Evolutionary conservation across 176 grass and related monocot species (phyloP).

Genomic region (Phoenix roebelenii): DNA sequence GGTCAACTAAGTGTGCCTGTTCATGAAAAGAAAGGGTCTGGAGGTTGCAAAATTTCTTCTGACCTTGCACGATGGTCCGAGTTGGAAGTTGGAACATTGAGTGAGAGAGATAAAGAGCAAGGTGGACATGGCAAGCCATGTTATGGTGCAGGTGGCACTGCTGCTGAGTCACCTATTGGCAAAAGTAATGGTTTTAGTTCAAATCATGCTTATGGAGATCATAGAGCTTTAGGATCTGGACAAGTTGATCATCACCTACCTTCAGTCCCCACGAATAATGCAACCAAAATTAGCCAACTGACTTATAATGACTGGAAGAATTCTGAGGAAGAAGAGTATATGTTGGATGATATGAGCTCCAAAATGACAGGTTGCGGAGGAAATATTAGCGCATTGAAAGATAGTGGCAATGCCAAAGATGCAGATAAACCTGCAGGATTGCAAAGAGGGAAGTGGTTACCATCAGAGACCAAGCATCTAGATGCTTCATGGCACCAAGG

Average conservation of each 20-base stretch:
- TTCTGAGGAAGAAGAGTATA: constrained; percentile 95
- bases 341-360: constrained; percentile 70
- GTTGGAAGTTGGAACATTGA: constrained; percentile 34
- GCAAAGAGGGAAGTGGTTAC: constrained; percentile 43
- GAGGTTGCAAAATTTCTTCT: constrained; percentile 39
- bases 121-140: constrained; percentile 31
- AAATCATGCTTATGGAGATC: constrained; percentile 30
- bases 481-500: constrained; percentile 26
- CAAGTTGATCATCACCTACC: constrained; percentile 28
- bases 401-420: constrained; percentile 39
- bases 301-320: constrained; percentile 80
- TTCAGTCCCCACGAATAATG: constrained; percentile 31
- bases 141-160: constrained; percentile 20
- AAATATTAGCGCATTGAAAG: constrained; percentile 36
- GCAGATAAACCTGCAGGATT: constrained; percentile 35
- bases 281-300: constrained; percentile 33
- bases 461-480: constrained; percentile 18
- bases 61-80: constrained; percentile 30
- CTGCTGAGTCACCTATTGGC: constrained; percentile 31
- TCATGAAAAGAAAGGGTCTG: constrained; percentile 43
- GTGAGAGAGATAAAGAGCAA: constrained; percentile 37
- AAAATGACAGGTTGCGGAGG: constrained; percentile 32
- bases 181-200: constrained; percentile 35
- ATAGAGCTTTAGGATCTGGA: constrained; percentile 29
- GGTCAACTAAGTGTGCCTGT: constrained; percentile 29